A percentile compares a stretch with the other conserved stretches of the same genome.
Conservation (phyloP, 257 asterid species). For the Prunella vulgaris region DNA sequence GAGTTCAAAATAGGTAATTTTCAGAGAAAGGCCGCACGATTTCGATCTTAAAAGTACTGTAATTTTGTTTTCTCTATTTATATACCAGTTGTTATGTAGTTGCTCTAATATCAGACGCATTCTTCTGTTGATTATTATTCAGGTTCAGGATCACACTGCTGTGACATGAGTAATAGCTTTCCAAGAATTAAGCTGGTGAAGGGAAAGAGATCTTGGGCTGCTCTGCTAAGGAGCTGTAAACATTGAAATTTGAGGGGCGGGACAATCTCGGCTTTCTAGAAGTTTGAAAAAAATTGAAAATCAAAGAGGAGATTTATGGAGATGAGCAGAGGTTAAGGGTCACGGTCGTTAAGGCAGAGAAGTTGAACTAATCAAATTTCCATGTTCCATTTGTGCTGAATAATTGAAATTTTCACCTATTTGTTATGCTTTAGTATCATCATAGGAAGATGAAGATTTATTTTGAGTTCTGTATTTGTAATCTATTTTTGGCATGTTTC, state of each 20-base stretch:
- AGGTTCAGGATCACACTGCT: conserved; percentile 82
- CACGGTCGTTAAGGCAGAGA: conserved; percentile 83
- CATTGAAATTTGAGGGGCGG: conserved; percentile 45
- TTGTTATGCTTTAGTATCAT: not conserved
- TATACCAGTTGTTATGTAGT: too few relatives aligned
- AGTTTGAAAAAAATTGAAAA: conserved; percentile 52
- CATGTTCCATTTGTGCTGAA: conserved; percentile 23
- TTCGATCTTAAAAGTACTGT: too few relatives aligned
- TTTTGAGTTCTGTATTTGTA: too few relatives aligned
- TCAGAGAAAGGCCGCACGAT: too few relatives aligned
- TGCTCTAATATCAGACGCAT: too few relatives aligned
- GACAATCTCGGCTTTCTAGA: conserved; percentile 56
- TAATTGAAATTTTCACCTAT: not conserved
- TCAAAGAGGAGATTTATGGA: conserved; percentile 84
- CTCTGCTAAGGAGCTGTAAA: conserved; percentile 76
- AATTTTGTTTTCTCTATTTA: too few relatives aligned
- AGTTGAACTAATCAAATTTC: conserved; percentile 50
- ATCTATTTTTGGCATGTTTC: too few relatives aligned
- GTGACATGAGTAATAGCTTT: conserved; percentile 95
- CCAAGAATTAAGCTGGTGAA: conserved; percentile 90
- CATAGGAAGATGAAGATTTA: conserved; percentile 9
- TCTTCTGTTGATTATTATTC: too few relatives aligned
- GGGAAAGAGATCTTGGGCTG: conserved; percentile 80
- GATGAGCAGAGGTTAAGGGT: conserved; percentile 85
- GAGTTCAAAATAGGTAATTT: too few relatives aligned